These are phyloP conservation scores for Jatropha podagrica DNA, from an alignment of 441 rosid genomes.

Conservation along the genomic window DNA sequence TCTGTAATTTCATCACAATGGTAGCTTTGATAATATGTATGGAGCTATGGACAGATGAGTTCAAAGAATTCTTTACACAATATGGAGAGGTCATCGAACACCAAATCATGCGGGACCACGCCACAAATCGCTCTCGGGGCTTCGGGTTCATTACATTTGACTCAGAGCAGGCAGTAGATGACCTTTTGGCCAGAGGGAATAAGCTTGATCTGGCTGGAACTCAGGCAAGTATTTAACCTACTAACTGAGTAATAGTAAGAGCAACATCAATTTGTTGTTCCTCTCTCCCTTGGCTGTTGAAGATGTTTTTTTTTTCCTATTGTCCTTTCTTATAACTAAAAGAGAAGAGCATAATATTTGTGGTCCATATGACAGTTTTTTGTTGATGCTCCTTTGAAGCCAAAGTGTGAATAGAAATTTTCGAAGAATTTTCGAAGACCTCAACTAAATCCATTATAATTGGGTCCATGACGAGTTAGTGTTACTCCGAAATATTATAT, in stretches of 20 bases:
- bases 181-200: slow-evolving; percentile 74
- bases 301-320: not conserved
- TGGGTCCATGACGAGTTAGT: not conserved
- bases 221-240: slow-evolving; percentile 50
- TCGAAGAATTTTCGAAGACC: not conserved
- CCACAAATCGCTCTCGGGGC: slow-evolving; percentile 79
- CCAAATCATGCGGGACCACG: slow-evolving; percentile 86
- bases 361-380: not conserved
- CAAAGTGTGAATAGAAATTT: not conserved
- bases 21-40: not conserved
- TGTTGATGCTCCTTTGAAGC: not conserved
- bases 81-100: slow-evolving; percentile 70
- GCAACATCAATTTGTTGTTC: not conserved
- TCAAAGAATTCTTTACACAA: slow-evolving; percentile 71
- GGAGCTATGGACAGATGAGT: slow-evolving; percentile 53
- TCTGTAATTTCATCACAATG: not conserved
- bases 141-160: slow-evolving; percentile 90
- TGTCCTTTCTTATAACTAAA: not conserved
- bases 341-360: not conserved
- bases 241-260: not conserved
- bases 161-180: slow-evolving; percentile 77
- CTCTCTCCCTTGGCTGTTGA: not conserved
- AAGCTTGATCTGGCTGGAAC: slow-evolving; percentile 81
- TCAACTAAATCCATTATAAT: not conserved
- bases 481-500: not conserved